Conservation (phyloP, 495 filamentous ascomycete genomes). For the Venustampulla echinocandica region DNA sequence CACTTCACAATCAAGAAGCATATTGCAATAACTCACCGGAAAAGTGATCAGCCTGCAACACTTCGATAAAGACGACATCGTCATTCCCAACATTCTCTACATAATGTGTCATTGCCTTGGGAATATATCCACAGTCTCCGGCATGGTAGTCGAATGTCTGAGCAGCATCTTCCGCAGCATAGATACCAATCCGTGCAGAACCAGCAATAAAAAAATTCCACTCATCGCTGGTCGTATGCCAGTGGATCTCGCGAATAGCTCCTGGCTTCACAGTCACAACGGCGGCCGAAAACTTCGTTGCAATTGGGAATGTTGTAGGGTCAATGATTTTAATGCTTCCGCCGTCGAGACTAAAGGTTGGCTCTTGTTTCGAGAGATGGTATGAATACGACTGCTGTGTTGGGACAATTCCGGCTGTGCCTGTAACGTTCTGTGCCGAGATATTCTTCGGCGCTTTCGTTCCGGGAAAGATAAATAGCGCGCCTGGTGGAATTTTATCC, state of each 20-base stretch:
- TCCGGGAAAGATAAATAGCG: constrained; percentile 52
- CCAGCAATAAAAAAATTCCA: constrained; percentile 72
- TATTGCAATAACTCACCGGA: constrained; percentile 10
- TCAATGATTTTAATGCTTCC: constrained; percentile 63
- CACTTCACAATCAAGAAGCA: background rate
- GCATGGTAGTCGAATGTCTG: constrained; percentile 67
- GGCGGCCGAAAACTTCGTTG: constrained; percentile 49
- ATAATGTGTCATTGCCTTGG: constrained; percentile 58
- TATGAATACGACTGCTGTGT: constrained; percentile 49
- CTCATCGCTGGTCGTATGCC: constrained; percentile 69
- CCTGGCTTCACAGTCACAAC: constrained; percentile 60
- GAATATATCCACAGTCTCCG: constrained; percentile 68
- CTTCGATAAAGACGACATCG: constrained; percentile 63
- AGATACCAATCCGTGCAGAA: constrained; percentile 58
- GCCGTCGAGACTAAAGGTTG: constrained; percentile 44
- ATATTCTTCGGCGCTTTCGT: constrained; percentile 54
- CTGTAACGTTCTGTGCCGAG: constrained; percentile 51
- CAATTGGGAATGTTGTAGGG: constrained; percentile 52
- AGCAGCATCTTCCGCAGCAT: constrained; percentile 43
- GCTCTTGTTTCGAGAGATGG: constrained; percentile 56
- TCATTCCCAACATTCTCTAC: constrained; percentile 67
- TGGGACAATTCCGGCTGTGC: constrained; percentile 47
- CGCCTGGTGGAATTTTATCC: constrained; percentile 15
- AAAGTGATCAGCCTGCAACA: constrained; percentile 59
- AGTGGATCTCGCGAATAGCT: constrained; percentile 72